Conservation (phyloP, 2,329 filamentous ascomycete genomes). For the Arthrobotrys sphaeroides region DNA sequence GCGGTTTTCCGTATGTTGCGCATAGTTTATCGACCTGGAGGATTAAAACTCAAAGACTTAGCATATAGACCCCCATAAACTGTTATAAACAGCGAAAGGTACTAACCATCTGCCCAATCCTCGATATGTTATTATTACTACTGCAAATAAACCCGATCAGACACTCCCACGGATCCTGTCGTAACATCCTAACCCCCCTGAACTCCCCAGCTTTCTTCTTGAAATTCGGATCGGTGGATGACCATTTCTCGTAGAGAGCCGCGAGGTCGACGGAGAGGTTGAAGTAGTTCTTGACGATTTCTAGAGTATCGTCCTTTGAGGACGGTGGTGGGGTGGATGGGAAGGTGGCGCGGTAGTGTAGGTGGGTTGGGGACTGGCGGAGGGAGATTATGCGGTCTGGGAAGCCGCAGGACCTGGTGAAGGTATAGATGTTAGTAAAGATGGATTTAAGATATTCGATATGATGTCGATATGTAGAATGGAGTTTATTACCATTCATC, state of each 20-base stretch:
- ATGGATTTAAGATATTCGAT: not conserved
- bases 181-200: conserved; percentile 87
- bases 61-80: not conserved
- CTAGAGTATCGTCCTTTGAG: conserved; percentile 74
- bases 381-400: conserved; percentile 85
- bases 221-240: conserved; percentile 84
- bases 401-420: conserved; percentile 77
- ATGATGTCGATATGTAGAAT: not conserved
- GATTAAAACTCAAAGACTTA: conserved; percentile 17
- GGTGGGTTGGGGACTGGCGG: conserved; percentile 78
- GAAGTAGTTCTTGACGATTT: conserved; percentile 83
- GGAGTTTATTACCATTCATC: conserved; percentile 75
- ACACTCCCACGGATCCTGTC: conserved; percentile 95
- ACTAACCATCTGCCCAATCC: conserved; percentile 90
- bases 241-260: conserved; percentile 86
- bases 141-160: conserved; percentile 96
- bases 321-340: conserved; percentile 61
- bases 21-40: conserved; percentile 83
- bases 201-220: conserved; percentile 85
- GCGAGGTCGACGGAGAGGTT: conserved; percentile 81
- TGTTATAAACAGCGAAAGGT: not conserved
- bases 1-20: conserved; percentile 75
- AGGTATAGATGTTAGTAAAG: conserved; percentile 14
- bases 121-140: conserved; percentile 96
- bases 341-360: conserved; percentile 81